Base-by-base conservation (phyloP, 1,284 basidiomycete genomes). In the Cystobasidium slooffiae region DNA sequence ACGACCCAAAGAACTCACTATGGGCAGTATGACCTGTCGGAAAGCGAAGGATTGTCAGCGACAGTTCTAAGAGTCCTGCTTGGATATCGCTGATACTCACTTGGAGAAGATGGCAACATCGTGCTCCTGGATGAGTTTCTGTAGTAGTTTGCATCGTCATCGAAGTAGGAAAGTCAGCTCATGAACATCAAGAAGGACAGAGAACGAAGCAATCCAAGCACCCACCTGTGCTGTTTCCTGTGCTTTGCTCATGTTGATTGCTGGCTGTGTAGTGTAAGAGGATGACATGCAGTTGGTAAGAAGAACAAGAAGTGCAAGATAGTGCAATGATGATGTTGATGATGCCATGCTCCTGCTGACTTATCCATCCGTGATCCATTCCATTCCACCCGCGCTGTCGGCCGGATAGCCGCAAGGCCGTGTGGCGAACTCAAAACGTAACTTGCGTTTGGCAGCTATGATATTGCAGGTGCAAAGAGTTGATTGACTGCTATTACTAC, bases 31-130 rank as follows among this genome's bases (percentile, higher is more conserved):
- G 69, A 72, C 59, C 69, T 72, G 49, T 6, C 3, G 39, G 31
- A 55, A 20, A 61, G 37, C n/a, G 43, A 56, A n/a, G 49, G 39
- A 53, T 6, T 10, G 47, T 70, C 58, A 70, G 68, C 58, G 55
- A 16, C 22, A 31, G 5, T 47, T n/a, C 56, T 12, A n/a, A 56
- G 44, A 22, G 37, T n/a, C 31, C 14, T 39, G 22, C 31, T 31
- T 37, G 43, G 18, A 47, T 47, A 18, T 47, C 46, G 46, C 46
- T 9, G 46, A 47, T 47, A 31, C 5, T 53, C 52, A 65, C 70
- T 73, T 73, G 47, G 62, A 65, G 70, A 73, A 73, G 70, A 73
- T 65, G 41, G 52, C 70, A 10, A 73, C 70, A 51, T 65, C 70
- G 63, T 73, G 62, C 49, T 65, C 53, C 37, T 73, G 37, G 62